Evolutionary conservation across 345 rosid genomes (phyloP).

Genomic region (Limnanthes douglasii): DNA sequence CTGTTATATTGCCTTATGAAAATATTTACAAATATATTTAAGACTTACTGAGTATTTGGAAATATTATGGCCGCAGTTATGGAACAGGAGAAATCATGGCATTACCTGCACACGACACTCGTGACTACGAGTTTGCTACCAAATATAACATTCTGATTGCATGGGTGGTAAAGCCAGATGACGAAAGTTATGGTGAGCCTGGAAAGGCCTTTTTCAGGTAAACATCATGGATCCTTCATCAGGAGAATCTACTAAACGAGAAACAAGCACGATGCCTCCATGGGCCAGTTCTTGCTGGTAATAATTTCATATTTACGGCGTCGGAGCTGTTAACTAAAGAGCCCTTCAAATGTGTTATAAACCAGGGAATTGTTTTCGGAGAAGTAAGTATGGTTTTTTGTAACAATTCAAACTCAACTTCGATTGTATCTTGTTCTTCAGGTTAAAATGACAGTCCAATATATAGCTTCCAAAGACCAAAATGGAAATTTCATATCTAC

Average conservation of each 20-base stretch:
- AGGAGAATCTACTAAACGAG: constrained; percentile 69
- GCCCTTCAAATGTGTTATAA: constrained; percentile 94
- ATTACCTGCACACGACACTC: constrained; percentile 81
- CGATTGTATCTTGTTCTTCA: constrained; percentile 8
- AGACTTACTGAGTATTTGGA: no score
- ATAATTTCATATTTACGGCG: constrained; percentile 32
- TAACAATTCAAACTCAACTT: constrained; percentile 1
- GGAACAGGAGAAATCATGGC: constrained; percentile 99
- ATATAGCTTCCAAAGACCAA: constrained; percentile 49
- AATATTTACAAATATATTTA: no score
- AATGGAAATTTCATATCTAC: constrained; percentile 66
- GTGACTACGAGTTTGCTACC: constrained; percentile 75
- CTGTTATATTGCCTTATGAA: no score
- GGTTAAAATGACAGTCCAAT: constrained; percentile 52
- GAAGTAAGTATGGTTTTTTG: constrained; percentile 36
- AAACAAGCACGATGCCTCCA: constrained; percentile 98
- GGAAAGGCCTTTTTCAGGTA: constrained; percentile 54
- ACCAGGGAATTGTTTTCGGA: constrained; percentile 95
- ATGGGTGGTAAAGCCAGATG: constrained; percentile 48
- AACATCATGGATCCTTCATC: constrained; percentile 40
- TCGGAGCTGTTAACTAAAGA: constrained; percentile 78
- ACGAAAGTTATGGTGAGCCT: constrained; percentile 22
- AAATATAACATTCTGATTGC: constrained; percentile 53
- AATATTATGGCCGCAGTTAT: constrained; percentile 38
- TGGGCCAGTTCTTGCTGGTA: constrained; percentile 99